Evolutionary conservation across 345 rosid species (phyloP), one percentile per base, ranked within the genome.

Genomic region (Trapa incisa): DNA sequence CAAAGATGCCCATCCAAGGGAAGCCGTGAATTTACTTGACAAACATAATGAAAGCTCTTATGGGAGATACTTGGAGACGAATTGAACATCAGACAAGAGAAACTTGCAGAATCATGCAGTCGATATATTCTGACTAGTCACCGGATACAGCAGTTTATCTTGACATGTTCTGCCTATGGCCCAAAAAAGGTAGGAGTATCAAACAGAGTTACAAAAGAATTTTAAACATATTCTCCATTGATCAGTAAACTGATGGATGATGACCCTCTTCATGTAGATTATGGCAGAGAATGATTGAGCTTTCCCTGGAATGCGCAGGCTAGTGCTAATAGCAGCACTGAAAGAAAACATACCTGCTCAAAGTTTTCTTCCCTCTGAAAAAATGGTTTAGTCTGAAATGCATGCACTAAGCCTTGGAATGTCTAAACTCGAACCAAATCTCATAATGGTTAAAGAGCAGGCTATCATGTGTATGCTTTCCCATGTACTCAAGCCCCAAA

Each of bases 381-480:
- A 33, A 15, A 32, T 37, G 63, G 63, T 58, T 33, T 58, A 58
- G 37, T 33, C 63, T 32, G 63, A 66, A 39, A 32, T 35, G 52
- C 17, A 32, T 35, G 52, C 17, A 38, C 76, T 84, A 89, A 16
- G 80, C 85, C 73, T 75, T 83, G 35, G 76, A 71, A 71, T 83
- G 80, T 72, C 85, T 83, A 67, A 91, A 87, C 71, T 85, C 94
- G 29, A 91, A 91, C 99, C 97, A 91, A 71, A 89, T 84, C 78
- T 95, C 97, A 35, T 91, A 89, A 79, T 95, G 99, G 74, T 95
- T 89, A 67, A 95, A 95, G 74, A 95, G 82, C 81, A 91, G 74
- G 79, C 97, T 91, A 63, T 91, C 96, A 68, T 91, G 96, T 5
- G 92, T 83, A 45, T 80, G 88, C 79, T 86, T 95, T 2, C 87